Percentiles rank a stretch among this genome's conserved stretches.
Conservation (phyloP, 1,284 basidiomycete species). For the Cystobasidium pallidum region DNA sequence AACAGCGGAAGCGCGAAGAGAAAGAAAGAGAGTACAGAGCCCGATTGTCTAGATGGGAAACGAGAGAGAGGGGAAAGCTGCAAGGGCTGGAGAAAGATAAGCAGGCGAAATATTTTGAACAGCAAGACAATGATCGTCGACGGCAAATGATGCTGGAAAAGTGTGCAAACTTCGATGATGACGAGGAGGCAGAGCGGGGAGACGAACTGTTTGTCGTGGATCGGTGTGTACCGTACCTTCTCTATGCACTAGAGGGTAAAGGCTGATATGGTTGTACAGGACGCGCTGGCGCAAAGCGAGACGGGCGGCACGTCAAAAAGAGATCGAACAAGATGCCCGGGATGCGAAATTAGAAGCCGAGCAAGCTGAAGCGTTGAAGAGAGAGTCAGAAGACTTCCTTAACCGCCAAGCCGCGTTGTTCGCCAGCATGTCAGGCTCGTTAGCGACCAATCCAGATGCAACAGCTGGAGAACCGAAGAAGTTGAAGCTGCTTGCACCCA, state of each 20-base stretch:
- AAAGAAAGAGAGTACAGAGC: conserved; percentile 46
- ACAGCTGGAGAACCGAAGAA: conserved; percentile 47
- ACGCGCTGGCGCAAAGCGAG: conserved; percentile 53
- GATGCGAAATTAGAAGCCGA: conserved; percentile 53
- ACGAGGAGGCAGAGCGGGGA: conserved; percentile 47
- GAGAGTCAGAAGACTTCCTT: conserved; percentile 54
- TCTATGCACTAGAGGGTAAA: background rate
- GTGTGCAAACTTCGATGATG: conserved; percentile 49
- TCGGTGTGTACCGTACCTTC: conserved; percentile 32
- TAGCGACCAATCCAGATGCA: conserved; percentile 42
- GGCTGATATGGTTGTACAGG: conserved; percentile 25
- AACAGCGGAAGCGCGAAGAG: conserved; percentile 23
- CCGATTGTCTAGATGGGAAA: conserved; percentile 47
- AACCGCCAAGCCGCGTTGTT: conserved; percentile 53
- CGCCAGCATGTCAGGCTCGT: conserved; percentile 46
- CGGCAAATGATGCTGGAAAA: conserved; percentile 44
- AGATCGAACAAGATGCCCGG: conserved; percentile 53
- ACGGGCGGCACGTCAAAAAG: conserved; percentile 50
- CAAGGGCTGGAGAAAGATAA: conserved; percentile 48
- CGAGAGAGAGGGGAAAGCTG: conserved; percentile 49
- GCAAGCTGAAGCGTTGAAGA: conserved; percentile 52
- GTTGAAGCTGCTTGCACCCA: conserved; percentile 32
- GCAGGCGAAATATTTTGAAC: conserved; percentile 45
- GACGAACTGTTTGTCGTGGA: conserved; percentile 50
- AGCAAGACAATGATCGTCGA: conserved; percentile 45